Conservation (phyloP, 192 early-diverging fungal species). For the Linnemannia schmuckeri region DNA sequence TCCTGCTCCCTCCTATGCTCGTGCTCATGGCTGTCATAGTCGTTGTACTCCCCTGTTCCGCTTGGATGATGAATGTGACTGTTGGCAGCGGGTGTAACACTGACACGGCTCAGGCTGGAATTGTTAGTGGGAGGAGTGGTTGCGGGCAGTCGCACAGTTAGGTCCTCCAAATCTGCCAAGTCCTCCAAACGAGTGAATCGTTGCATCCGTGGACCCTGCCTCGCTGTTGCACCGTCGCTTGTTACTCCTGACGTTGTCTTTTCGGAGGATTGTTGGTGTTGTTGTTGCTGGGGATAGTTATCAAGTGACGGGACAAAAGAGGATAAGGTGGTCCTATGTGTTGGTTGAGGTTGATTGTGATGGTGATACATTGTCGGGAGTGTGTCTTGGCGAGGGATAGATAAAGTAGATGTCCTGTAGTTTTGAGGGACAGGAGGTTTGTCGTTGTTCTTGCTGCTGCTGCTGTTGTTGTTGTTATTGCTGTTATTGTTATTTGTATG, state of each 20-base stretch:
- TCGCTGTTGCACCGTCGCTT: background rate
- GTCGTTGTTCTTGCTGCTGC: background rate
- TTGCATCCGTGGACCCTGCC: conserved; percentile 9
- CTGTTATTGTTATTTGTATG: background rate
- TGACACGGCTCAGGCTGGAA: background rate
- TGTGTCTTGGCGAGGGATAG: background rate
- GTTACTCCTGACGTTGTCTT: no score
- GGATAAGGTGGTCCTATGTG: background rate
- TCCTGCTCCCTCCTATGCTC: conserved; percentile 1
- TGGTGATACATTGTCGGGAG: background rate
- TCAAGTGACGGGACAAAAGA: background rate
- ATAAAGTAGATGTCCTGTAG: background rate
- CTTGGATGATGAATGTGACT: background rate
- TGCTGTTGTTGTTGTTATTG: background rate
- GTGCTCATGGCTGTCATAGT: background rate
- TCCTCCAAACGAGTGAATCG: conserved; percentile 27
- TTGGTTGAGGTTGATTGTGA: background rate
- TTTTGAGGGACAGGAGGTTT: background rate
- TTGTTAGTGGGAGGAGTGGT: background rate
- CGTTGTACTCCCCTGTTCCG: background rate
- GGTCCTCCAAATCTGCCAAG: conserved; percentile 17
- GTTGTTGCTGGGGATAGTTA: background rate
- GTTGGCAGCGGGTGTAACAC: background rate
- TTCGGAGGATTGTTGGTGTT: background rate
- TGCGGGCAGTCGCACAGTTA: background rate